Base-by-base conservation (phyloP, 306 rosid species). In the Cicer pinnatifidum region DNA sequence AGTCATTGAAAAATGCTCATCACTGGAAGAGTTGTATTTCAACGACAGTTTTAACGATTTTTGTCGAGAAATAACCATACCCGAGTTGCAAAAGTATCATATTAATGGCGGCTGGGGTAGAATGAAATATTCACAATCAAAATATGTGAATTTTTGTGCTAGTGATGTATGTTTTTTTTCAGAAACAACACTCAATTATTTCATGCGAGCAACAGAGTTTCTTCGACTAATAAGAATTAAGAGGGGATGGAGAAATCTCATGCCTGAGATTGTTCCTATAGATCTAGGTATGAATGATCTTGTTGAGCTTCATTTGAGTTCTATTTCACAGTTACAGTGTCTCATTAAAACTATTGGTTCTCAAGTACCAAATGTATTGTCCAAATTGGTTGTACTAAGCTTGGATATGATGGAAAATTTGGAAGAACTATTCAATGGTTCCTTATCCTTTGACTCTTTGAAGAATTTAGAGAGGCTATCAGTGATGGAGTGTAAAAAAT, bases 401-500 rank as follows among this genome's bases (percentile, higher is more conserved):
- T 20, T 73, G 0, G 0, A 1, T 0, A 0, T 0, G 0, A 15
- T 47, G 52, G 23, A 74, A 3, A 13, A 33, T 6, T 37, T 73
- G 9, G n/a, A 13, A 60, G 13, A 35, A 47, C 48, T 61, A 7
- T 61, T 3, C n/a, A 28, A 15, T 6, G 61, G 78, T 47, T 23
- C 67, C 8, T 0, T 39, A 11, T 58, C 53, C 9, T 0, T 9
- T 17, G 65, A 71, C 20, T 64, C 6, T 9, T 1, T 75, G 5
- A 5, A 5, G 8, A 20, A 11, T 57, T 57, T 57, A 23, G 8
- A 56, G 38, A 10, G 0, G 1, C 7, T 54, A 11, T 0, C 0
- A 0, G 33, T 76, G 0, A 0, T 0, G 0, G 0, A 6, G 0
- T 76, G 80, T 15, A 1, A 3, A 0, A 3, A 13, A 1, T 10